These are phyloP conservation scores for Cytidiella melzeri DNA, from an alignment of 768 basidiomycete genomes.

Conservation along the genomic window DNA sequence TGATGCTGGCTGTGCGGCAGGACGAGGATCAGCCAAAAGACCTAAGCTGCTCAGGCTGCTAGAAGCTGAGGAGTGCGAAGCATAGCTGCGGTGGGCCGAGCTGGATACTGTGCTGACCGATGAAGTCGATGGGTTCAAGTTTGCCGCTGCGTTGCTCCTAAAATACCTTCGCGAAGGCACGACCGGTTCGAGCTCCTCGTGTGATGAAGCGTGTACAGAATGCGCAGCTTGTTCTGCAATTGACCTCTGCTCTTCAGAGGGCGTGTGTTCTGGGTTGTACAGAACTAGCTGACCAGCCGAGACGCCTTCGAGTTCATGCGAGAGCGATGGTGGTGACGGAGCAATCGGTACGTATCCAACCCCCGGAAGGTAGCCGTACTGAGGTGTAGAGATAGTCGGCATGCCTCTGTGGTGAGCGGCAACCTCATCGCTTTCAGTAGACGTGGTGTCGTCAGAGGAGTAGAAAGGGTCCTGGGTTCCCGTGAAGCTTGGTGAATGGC, in stretches of 20 bases:
- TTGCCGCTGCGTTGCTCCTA: background rate
- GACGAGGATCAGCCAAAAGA: constrained; percentile 1
- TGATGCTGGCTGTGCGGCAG: constrained; percentile 2
- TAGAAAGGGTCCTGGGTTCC: background rate
- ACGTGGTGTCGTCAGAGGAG: constrained; percentile 1
- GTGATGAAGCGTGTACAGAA: too few species aligned
- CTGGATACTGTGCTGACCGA: constrained; percentile 1
- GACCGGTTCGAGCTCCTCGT: too few species aligned
- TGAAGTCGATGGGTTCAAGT: constrained; percentile 3
- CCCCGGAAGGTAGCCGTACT: constrained; percentile 10
- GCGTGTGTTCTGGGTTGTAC: constrained; percentile 4
- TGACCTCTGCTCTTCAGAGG: too few species aligned
- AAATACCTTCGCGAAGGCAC: too few species aligned
- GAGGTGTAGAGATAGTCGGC: background rate
- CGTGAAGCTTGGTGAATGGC: background rate
- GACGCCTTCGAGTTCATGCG: background rate
- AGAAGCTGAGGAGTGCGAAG: constrained; percentile 7
- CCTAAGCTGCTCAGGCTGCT: constrained; percentile 1
- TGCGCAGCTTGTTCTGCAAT: too few species aligned
- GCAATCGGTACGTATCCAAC: constrained; percentile 8
- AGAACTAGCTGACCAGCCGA: constrained; percentile 8
- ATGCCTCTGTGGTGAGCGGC: background rate
- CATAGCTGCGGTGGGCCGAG: background rate
- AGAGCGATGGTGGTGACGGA: background rate
- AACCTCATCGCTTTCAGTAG: background rate